Conservation (phyloP, 1,284 basidiomycete species). For the Neonothopanus nambi region DNA sequence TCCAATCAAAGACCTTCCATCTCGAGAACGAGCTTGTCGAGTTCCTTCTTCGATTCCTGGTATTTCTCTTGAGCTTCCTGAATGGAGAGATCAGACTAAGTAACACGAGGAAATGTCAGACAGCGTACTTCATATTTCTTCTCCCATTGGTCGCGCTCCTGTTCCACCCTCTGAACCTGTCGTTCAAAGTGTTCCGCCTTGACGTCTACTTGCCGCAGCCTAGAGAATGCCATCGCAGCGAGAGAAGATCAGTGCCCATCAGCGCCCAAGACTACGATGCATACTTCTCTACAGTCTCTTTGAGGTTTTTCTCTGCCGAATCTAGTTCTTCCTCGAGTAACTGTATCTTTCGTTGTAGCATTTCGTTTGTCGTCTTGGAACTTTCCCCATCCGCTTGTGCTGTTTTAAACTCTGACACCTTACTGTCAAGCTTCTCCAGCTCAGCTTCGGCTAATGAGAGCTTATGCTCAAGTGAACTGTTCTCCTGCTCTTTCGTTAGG, state of each 20-base stretch:
- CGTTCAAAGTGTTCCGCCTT: slow-evolving; percentile 99
- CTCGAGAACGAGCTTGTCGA: slow-evolving; percentile 83
- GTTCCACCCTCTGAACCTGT: slow-evolving; percentile 84
- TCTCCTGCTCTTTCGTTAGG: slow-evolving; percentile 88
- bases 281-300: slow-evolving; percentile 97
- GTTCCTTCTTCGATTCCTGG: slow-evolving; percentile 76
- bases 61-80: slow-evolving; percentile 80
- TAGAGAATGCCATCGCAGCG: slow-evolving; percentile 38
- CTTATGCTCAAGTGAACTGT: slow-evolving; percentile 82
- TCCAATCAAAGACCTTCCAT: slow-evolving; percentile 77
- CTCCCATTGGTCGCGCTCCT: slow-evolving; percentile 94
- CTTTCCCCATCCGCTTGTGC: slow-evolving; percentile 73
- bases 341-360: slow-evolving; percentile 83
- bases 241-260: slow-evolving; percentile 20
- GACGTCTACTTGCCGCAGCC: slow-evolving; percentile 95
- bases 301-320: slow-evolving; percentile 93
- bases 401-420: slow-evolving; percentile 72
- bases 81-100: slow-evolving; percentile 9
- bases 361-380: slow-evolving; percentile 77
- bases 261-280: slow-evolving; percentile 29
- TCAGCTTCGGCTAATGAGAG: slow-evolving; percentile 71
- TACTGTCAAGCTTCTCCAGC: slow-evolving; percentile 77
- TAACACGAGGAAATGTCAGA: slow-evolving; percentile 10
- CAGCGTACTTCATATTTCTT: slow-evolving; percentile 87
- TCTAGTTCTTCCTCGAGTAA: slow-evolving; percentile 96